Evolutionary conservation across 2,329 filamentous ascomycete species (phyloP).

Genomic region (Alternaria arbusti): DNA sequence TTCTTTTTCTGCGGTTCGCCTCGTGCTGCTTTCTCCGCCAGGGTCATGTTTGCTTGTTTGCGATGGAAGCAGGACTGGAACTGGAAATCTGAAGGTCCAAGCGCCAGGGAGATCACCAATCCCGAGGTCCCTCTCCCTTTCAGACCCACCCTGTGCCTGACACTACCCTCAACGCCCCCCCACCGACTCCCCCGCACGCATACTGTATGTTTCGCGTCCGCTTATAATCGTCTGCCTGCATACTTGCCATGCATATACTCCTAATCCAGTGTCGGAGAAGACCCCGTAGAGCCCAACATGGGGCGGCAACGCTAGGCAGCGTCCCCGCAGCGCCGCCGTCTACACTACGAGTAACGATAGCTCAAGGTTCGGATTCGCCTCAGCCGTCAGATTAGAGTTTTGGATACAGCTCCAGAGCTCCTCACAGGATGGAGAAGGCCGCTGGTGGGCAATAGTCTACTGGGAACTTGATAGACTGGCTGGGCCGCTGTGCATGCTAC

Average conservation of each 20-base stretch:
- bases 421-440: background rate
- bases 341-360: background rate
- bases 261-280: background rate
- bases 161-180: slow-evolving; percentile 1
- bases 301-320: background rate
- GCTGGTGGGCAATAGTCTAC: background rate
- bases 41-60: background rate
- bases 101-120: slow-evolving; percentile 14
- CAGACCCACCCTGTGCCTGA: slow-evolving; percentile 10
- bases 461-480: background rate
- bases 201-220: slow-evolving; percentile 1
- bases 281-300: background rate
- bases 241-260: background rate
- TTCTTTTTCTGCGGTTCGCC: background rate
- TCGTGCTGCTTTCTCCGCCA: background rate
- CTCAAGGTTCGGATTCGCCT: background rate
- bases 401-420: background rate
- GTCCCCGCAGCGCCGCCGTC: background rate
- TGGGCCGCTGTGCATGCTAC: background rate
- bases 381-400: background rate
- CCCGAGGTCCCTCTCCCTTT: slow-evolving; percentile 7
- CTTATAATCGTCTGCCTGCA: background rate
- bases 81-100: slow-evolving; percentile 2
- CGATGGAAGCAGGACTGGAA: background rate
- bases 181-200: slow-evolving; percentile 4